Evolutionary conservation across 208 protist genomes (phyloP).

Genomic region (Trypanosoma lewisi): DNA sequence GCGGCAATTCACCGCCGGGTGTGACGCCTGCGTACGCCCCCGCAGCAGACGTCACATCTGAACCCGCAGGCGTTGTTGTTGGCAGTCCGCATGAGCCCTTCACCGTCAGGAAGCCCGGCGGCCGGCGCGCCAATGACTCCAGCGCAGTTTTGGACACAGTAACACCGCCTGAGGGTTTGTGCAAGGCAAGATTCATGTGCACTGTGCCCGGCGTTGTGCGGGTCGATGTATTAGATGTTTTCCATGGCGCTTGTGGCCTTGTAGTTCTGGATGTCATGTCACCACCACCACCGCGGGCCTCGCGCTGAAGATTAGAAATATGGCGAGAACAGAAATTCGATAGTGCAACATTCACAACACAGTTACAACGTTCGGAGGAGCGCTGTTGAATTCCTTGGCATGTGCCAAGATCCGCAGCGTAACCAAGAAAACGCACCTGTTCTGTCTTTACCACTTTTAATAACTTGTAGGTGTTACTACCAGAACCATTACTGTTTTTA

Average conservation of each 20-base stretch:
- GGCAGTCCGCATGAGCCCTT: constrained; percentile 52
- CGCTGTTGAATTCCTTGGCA: constrained; percentile 40
- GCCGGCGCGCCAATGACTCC: constrained; percentile 4
- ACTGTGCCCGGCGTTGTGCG: background rate
- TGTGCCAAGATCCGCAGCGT: constrained; percentile 56
- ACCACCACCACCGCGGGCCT: constrained; percentile 25
- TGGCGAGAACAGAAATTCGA: constrained; percentile 57
- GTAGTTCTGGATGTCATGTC: background rate
- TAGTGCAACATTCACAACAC: constrained; percentile 45
- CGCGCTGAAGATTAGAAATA: constrained; percentile 39
- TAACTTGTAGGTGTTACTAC: constrained; percentile 13
- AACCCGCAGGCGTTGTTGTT: constrained; percentile 20
- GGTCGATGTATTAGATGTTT: background rate
- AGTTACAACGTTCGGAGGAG: constrained; percentile 49
- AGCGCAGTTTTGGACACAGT: background rate
- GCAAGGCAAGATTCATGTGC: background rate
- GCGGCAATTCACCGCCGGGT: constrained; percentile 32
- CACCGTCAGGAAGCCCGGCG: constrained; percentile 52
- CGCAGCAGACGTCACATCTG: constrained; percentile 14
- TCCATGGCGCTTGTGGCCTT: background rate
- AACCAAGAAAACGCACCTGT: constrained; percentile 58
- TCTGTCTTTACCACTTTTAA: constrained; percentile 36
- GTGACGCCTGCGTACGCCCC: constrained; percentile 58
- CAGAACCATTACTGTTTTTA: background rate
- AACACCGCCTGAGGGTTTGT: background rate